These are phyloP conservation scores for Chondrus crispus DNA, from an alignment of 23 red algal genomes.

Conservation along the genomic window DNA sequence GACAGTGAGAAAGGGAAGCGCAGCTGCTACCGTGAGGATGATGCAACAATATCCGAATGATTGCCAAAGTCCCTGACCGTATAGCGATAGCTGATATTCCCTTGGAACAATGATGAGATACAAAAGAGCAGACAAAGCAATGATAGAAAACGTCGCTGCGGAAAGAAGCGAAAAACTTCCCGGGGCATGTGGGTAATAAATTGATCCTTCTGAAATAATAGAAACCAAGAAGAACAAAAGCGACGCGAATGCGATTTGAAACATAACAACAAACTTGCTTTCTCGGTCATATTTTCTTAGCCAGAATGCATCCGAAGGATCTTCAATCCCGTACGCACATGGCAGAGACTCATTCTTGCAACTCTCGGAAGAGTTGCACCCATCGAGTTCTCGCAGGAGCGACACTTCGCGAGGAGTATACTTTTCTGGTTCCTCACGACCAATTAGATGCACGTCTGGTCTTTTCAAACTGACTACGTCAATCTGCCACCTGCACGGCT, in stretches of 20 bases:
- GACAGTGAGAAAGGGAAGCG: constrained; percentile 23
- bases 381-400: not conserved
- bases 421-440: not conserved
- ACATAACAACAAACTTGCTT: constrained; percentile 52
- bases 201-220: constrained; percentile 36
- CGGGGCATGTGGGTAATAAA: constrained; percentile 35
- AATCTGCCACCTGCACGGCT: not conserved
- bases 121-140: not conserved
- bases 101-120: constrained; percentile 29
- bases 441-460: not conserved
- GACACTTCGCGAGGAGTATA: not conserved
- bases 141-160: constrained; percentile 12
- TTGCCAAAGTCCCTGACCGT: constrained; percentile 31
- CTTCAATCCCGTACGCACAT: constrained; percentile 27
- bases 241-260: constrained; percentile 33
- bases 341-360: not conserved
- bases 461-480: not conserved
- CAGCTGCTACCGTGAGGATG: constrained; percentile 20
- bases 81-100: constrained; percentile 7
- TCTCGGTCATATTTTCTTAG: constrained; percentile 8
- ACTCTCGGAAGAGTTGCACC: constrained; percentile 17
- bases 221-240: constrained; percentile 26
- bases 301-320: constrained; percentile 54
- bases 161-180: not conserved
- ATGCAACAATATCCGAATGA: constrained; percentile 20